Base-by-base conservation (phyloP, 148 eudicot genomes). In the Silene uniflora region DNA sequence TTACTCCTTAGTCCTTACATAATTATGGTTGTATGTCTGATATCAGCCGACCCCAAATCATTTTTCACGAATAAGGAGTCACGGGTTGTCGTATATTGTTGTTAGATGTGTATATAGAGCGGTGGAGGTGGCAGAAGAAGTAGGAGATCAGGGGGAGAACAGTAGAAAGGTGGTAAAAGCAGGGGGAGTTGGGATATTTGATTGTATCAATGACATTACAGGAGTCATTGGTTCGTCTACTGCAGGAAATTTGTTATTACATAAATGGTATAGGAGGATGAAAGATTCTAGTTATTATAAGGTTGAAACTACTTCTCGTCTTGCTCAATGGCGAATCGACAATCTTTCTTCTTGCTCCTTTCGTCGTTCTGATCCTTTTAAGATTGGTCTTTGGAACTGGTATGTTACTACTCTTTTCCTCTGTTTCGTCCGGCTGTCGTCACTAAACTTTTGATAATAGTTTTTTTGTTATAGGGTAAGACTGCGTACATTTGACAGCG, bases 281-380 rank as follows among this genome's bases (percentile, higher is more conserved):
- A 93, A 87, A 77, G 88, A 78, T 65, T 91, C 86, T 17, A 85
- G 91, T 27, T 89, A 88, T 42, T 91, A 91, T 46, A 83, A 88
- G 3, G 90, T 91, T 6, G 91, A 87, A 29, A 91, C 97, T 21
- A 87, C 90, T 18, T 87, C 91, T 62, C 89, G 97, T 17, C 91
- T 91, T 24, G 94, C 94, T 65, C 97, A 91, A 87, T 91, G 97
- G 97, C 70, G 97, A 52, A 86, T 91, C 81, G 88, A 91, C 13
- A 87, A 84, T 52, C 74, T 87, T 52, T 86, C 92, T 35, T 86
- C 94, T 17, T 89, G 88, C 59, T 78, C 91, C 63, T 88, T 85
- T 78, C 83, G 97, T 13, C 89, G 91, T 52, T 91, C 97, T 29
- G 94, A 91, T 86, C 89, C 97, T 73, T 91, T 91, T 83, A 82